Percentiles rank a stretch among this genome's conserved stretches.
Conservation (phyloP, 495 filamentous ascomycete species). For the Thermothielavioides terrestris region DNA sequence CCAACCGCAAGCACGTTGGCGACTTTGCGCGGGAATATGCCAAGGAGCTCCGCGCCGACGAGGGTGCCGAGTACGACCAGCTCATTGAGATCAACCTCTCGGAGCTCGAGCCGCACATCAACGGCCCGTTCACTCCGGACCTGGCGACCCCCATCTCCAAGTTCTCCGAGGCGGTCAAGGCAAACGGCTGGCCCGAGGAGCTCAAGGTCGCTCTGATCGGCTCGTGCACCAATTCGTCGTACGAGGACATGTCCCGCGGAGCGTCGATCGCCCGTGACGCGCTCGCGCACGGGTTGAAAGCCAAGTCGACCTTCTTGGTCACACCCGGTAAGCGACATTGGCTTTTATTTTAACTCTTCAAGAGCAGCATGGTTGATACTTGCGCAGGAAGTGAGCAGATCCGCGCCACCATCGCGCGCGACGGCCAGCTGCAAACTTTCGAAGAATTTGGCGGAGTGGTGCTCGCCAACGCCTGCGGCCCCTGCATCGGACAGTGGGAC, state of each 20-base stretch:
- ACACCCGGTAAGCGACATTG: too few relatives aligned
- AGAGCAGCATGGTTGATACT: too few relatives aligned
- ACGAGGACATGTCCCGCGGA: constrained; percentile 96
- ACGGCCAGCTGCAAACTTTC: constrained; percentile 91
- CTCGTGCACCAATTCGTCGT: constrained; percentile 99
- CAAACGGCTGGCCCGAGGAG: constrained; percentile 94
- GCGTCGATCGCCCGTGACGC: constrained; percentile 94
- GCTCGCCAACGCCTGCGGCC: constrained; percentile 91
- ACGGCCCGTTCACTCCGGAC: constrained; percentile 99
- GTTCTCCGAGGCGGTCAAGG: constrained; percentile 89
- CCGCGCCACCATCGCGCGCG: constrained; percentile 87
- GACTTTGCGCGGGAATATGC: constrained; percentile 81
- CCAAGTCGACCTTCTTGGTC: constrained; percentile 88
- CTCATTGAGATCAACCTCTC: constrained; percentile 90
- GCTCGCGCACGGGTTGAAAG: constrained; percentile 85
- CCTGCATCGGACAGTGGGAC: constrained; percentile 82
- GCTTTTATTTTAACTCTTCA: too few relatives aligned
- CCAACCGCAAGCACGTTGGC: constrained; percentile 84
- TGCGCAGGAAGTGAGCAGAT: constrained; percentile 98
- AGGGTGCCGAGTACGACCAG: constrained; percentile 95
- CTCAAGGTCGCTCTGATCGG: constrained; percentile 95
- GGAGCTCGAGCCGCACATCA: constrained; percentile 95
- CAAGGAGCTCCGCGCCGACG: constrained; percentile 77
- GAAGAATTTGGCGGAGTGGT: constrained; percentile 97
- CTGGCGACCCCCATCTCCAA: constrained; percentile 95